These are phyloP conservation scores for Suhomyces atakaporum DNA, from an alignment of 1,139 yeast species.

Conservation along the genomic window DNA sequence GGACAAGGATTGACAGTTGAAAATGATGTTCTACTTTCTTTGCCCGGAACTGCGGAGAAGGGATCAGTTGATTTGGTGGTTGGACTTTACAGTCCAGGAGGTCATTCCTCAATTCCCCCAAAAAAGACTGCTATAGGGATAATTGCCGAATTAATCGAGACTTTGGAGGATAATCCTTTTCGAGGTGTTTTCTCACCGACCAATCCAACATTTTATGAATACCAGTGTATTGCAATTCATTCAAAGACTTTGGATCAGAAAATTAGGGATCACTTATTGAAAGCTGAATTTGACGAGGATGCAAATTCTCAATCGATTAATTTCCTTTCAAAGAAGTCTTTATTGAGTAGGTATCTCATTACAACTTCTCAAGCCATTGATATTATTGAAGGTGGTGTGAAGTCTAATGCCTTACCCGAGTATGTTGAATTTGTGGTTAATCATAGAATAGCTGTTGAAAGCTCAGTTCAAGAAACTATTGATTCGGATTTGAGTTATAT, in stretches of 20 bases:
- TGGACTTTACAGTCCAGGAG: slow-evolving; percentile 20
- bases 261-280: slow-evolving; percentile 30
- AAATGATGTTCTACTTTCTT: slow-evolving; percentile 12
- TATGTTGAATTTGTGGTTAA: slow-evolving; percentile 26
- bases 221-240: slow-evolving; percentile 20
- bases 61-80: slow-evolving; percentile 18
- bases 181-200: slow-evolving; percentile 15
- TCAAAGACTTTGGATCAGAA: slow-evolving; percentile 18
- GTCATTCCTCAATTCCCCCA: slow-evolving; percentile 21
- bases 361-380: slow-evolving; percentile 43
- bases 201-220: slow-evolving; percentile 20
- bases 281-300: slow-evolving; percentile 35
- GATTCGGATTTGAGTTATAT: slow-evolving; percentile 28
- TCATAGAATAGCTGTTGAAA: slow-evolving; percentile 38
- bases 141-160: slow-evolving; percentile 17
- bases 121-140: slow-evolving; percentile 23
- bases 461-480: slow-evolving; percentile 24
- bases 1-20: slow-evolving; percentile 14
- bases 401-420: slow-evolving; percentile 38
- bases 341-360: slow-evolving; percentile 29
- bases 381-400: slow-evolving; percentile 40
- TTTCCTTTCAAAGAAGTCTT: slow-evolving; percentile 17
- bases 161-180: slow-evolving; percentile 18
- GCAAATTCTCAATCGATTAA: slow-evolving; percentile 33
- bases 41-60: slow-evolving; percentile 21